Evolutionary conservation across 2,329 filamentous ascomycete genomes (phyloP), one percentile per base, ranked within the genome.

Genomic region (Coniochaeta ligniaria): DNA sequence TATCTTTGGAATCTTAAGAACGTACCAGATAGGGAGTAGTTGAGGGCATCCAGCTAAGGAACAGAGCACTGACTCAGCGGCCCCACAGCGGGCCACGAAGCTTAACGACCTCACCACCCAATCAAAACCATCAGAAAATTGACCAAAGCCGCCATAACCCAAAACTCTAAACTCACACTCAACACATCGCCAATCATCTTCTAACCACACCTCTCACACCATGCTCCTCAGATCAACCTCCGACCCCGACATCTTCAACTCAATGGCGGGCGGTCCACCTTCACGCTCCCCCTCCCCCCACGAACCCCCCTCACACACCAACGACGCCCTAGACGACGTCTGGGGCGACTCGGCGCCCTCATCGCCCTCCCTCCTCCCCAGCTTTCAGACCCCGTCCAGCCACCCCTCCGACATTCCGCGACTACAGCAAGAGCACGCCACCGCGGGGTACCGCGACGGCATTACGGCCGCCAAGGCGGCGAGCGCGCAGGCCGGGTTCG

Each of bases 391-490:
- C 31, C n/a, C 57, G 43, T 45, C 41, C 60, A 59, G 66, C 59
- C 78, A 84, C 59, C 78, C 77, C 35, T 83, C 78, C 70, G 92
- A 96, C 67, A 83, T 95, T 58, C 85, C 83, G 22, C 86, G 89
- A 26, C 82, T 96, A 17, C 86, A 89, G 67, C 82, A 85, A 47
- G 87, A 90, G 60, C 92, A 96, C 72, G 83, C 86, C 59, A 97
- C 90, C 8, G 87, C 90, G 43, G 95, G 95, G 22, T 98, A 98
- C 75, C 88, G 94, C 62, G 93, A 97, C 68, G 95, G 94, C 52
- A 83, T 98, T 59, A 83, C 88, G 0, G 78, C 78, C 3, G 90
- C 89, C 35, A 98, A 98, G 72, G 83, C 84, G 28, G 76, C 81
- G 56, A 89, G 86, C 68, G 85, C 97, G 28, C 95, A 99, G 74